A percentile compares a stretch with the other conserved stretches of the same genome.
Conservation (phyloP, 371 early-diverging fungal genomes). For the Mucor circinelloides region DNA sequence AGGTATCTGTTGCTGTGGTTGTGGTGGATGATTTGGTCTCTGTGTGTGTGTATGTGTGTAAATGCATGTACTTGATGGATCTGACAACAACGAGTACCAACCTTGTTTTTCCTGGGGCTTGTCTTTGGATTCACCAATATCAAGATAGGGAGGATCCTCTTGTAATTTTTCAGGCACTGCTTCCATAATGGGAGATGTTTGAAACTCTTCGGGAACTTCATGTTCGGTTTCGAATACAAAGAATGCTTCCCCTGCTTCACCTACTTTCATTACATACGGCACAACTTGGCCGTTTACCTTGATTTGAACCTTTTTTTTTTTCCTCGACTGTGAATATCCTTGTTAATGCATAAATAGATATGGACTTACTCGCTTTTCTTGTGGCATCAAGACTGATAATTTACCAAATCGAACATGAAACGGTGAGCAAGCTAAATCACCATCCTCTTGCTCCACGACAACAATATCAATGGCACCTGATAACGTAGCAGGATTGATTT, state of each 20-base stretch:
- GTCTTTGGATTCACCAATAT: constrained; percentile 38
- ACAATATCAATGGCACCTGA: constrained; percentile 99
- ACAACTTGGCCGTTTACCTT: constrained; percentile 83
- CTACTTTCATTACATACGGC: constrained; percentile 92
- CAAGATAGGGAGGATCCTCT: constrained; percentile 46
- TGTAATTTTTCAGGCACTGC: constrained; percentile 46
- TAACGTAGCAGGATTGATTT: constrained; percentile 96
- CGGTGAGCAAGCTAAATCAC: constrained; percentile 87
- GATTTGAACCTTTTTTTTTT: constrained; percentile 50
- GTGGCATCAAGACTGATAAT: constrained; percentile 84
- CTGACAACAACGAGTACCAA: background rate
- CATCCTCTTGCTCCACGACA: constrained; percentile 85
- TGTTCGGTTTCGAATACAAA: constrained; percentile 92
- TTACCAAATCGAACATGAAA: constrained; percentile 99
- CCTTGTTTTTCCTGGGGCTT: constrained; percentile 9
- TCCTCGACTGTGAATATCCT: background rate
- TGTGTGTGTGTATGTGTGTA: background rate
- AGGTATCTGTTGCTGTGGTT: background rate
- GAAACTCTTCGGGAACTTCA: constrained; percentile 86
- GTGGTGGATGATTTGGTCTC: background rate
- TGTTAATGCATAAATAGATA: background rate
- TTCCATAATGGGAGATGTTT: constrained; percentile 86
- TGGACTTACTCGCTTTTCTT: constrained; percentile 75
- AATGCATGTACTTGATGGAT: background rate
- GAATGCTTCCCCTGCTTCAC: constrained; percentile 98